phyloP scores from a whole-genome alignment of 139 green algal genomes.

The Trebouxia sp. region DNA sequence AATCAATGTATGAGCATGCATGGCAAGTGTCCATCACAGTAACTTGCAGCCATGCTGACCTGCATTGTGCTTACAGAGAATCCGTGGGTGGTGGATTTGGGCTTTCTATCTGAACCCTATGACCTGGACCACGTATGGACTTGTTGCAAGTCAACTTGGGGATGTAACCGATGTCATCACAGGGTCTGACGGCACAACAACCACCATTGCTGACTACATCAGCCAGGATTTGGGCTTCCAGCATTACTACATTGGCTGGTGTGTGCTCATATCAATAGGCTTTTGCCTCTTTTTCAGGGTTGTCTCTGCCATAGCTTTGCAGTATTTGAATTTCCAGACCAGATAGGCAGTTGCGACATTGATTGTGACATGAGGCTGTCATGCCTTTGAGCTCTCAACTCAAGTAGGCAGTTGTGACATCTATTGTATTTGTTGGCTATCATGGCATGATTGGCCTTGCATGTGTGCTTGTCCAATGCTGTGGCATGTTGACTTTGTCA shows the following conservation, averaged over 20 bases:
- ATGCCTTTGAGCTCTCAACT: no score
- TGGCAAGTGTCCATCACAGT: no score
- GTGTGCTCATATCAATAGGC: not conserved
- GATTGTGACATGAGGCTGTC: not conserved
- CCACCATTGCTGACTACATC: conserved; percentile 4
- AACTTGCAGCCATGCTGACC: no score
- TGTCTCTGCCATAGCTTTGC: not conserved
- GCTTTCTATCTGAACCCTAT: conserved; percentile 34
- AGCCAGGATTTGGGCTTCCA: conserved; percentile 3
- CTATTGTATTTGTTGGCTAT: no score
- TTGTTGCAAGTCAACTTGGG: conserved; percentile 40
- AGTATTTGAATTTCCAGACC: conserved; percentile 21
- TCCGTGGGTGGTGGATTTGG: conserved; percentile 28
- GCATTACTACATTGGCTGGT: conserved; percentile 25
- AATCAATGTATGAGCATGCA: no score
- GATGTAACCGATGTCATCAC: not conserved
- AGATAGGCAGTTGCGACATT: not conserved
- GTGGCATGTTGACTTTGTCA: no score
- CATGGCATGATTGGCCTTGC: no score
- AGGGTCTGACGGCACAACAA: not conserved
- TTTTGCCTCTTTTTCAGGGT: conserved; percentile 20
- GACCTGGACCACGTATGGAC: conserved; percentile 30
- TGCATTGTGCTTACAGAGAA: conserved; percentile 26
- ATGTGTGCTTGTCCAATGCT: no score
- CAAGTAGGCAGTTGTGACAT: no score